Conservation (phyloP, 495 filamentous ascomycete genomes). For the Aspergillus baeticus region DNA sequence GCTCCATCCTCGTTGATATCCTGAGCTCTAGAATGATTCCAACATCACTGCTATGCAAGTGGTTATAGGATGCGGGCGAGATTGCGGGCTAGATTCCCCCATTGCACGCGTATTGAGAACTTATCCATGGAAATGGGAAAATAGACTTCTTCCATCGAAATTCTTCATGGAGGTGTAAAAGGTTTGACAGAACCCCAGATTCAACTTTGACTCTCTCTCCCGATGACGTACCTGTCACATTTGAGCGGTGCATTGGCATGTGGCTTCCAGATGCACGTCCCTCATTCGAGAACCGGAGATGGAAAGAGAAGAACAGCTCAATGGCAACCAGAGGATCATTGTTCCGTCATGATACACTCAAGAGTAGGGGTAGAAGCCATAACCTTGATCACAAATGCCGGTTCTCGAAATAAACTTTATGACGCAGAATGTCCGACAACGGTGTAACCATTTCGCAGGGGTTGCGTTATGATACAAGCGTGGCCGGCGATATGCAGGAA, state of each 20-base stretch:
- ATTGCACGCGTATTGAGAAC: too few relatives aligned
- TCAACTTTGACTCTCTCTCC: slow-evolving; percentile 18
- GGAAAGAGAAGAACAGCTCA: background rate
- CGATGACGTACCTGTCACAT: slow-evolving; percentile 33
- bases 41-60: background rate
- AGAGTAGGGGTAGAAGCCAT: background rate
- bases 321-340: background rate
- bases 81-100: too few relatives aligned
- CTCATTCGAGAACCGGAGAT: slow-evolving; percentile 11
- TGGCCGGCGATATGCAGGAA: background rate
- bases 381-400: background rate
- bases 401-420: background rate
- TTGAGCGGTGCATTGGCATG: too few relatives aligned
- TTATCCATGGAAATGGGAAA: too few relatives aligned
- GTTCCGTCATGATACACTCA: background rate
- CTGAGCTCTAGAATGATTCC: background rate
- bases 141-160: background rate
- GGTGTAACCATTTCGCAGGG: background rate
- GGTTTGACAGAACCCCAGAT: slow-evolving; percentile 20
- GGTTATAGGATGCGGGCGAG: background rate
- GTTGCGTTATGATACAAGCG: background rate
- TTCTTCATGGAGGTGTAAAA: background rate
- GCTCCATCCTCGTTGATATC: background rate
- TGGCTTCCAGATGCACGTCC: slow-evolving; percentile 17
- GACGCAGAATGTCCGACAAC: background rate